Base-by-base conservation (phyloP, 2,329 filamentous ascomycete species). In the Fusarium sp. region DNA sequence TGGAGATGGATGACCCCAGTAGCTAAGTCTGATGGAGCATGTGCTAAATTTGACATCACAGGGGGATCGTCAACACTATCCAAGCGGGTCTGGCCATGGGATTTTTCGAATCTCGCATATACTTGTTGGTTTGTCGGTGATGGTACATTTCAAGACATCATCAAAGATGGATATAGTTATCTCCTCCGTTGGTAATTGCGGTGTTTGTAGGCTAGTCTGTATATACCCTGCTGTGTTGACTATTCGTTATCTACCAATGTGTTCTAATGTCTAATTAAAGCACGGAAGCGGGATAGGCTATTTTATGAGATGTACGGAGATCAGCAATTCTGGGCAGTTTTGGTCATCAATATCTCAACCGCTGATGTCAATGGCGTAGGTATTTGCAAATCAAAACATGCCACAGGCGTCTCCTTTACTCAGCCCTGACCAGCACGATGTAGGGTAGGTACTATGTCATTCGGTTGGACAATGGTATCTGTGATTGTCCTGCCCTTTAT, bases 21-120 rank as follows among this genome's bases (percentile, higher is more conserved):
- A 58, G 46, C 55, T 58, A 59, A 66, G 60, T 36, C 31, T 51
- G n/a, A 48, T 58, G 62, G 63, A 55, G 57, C 44, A 45, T 44
- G 59, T 72, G 63, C 72, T 74, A 75, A 74, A 72, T 68, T 74
- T 72, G 69, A 74, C 72, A 71, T 64, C 63, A 49, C 60, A 62
- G 64, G 54, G 61, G 59, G 55, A 61, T 71, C 69, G 50, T 53
- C 58, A 38, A 61, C 38, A 60, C 58, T 58, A 70, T 57, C 45
- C 34, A 42, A 50, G 64, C 58, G 55, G 69, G 67, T 53, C 58
- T 54, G 50, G n/a, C 18, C 46, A 73, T 71, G 59, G 62, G 40
- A 62, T 68, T 60, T 61, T 55, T 46, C 54, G 45, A 60, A 58
- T 54, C 44, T 58, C 38, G 66, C 55, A 63, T 57, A 33, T 45